Conservation (phyloP, 306 rosid species). For the Lotus japonicus region DNA sequence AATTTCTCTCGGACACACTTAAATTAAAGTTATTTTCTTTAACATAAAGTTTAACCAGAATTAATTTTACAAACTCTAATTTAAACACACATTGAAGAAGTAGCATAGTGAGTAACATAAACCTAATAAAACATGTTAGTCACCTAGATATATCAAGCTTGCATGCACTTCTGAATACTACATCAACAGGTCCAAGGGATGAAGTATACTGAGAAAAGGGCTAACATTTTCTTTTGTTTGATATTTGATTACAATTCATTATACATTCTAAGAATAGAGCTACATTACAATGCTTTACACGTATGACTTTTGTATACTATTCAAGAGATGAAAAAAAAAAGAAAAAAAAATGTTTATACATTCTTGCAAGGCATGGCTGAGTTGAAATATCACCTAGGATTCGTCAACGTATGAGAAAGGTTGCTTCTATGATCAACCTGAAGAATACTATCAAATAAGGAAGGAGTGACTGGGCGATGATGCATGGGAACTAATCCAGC, state of each 20-base stretch:
- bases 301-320: conserved; percentile 17
- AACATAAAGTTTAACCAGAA: too few species aligned
- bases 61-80: not conserved
- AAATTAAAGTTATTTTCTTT: too few species aligned
- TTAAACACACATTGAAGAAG: not conserved
- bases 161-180: not conserved
- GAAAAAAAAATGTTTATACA: not conserved
- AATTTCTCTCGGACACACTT: too few species aligned
- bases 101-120: not conserved
- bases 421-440: conserved; percentile 21
- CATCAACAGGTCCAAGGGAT: not conserved
- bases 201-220: not conserved
- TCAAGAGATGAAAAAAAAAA: not conserved
- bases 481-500: conserved; percentile 11
- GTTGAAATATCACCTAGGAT: not conserved
- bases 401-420: not conserved
- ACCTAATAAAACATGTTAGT: not conserved
- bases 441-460: not conserved
- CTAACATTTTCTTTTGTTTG: not conserved
- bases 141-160: not conserved
- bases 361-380: not conserved
- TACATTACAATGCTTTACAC: conserved; percentile 25
- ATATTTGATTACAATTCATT: not conserved
- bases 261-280: conserved; percentile 1
- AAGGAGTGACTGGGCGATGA: not conserved